Evolutionary conservation across 345 rosid genomes (phyloP).

Genomic region (Hibiscus mutabilis): DNA sequence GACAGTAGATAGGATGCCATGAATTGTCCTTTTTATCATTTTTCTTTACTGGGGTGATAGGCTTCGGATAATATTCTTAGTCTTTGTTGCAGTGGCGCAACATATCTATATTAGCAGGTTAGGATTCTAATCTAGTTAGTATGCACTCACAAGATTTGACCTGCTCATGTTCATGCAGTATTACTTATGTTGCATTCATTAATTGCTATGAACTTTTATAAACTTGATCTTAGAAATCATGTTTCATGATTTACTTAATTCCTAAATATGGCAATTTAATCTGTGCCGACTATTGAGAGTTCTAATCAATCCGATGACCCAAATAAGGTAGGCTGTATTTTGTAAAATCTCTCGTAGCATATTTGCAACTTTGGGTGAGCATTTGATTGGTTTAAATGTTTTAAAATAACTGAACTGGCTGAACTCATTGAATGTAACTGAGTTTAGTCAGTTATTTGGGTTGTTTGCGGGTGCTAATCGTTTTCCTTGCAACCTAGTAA

Average conservation of each 20-base stretch:
- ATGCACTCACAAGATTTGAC: not conserved
- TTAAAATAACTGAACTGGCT: not conserved
- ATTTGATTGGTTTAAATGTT: not conserved
- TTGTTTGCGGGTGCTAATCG: not conserved
- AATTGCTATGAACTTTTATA: not conserved
- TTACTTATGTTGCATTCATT: too few species aligned
- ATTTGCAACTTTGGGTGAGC: not conserved
- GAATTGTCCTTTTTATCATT: not conserved
- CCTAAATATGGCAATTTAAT: not conserved
- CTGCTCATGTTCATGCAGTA: not conserved
- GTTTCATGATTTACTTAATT: not conserved
- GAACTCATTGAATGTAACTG: not conserved
- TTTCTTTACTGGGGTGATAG: too few species aligned
- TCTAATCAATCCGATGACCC: not conserved
- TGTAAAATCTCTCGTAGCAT: not conserved
- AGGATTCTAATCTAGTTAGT: not conserved
- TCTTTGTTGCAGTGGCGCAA: not conserved
- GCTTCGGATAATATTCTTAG: too few species aligned
- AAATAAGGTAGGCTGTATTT: not conserved
- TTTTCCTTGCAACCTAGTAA: not conserved
- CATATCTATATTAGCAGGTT: not conserved
- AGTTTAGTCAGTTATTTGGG: not conserved
- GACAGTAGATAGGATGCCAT: conserved; percentile 6
- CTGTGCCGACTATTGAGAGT: not conserved
- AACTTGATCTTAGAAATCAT: not conserved